A percentile compares a stretch with the other conserved stretches of the same genome.
phyloP scores from a whole-genome alignment of 2,329 filamentous ascomycete genomes.

The Knufia petricola region DNA sequence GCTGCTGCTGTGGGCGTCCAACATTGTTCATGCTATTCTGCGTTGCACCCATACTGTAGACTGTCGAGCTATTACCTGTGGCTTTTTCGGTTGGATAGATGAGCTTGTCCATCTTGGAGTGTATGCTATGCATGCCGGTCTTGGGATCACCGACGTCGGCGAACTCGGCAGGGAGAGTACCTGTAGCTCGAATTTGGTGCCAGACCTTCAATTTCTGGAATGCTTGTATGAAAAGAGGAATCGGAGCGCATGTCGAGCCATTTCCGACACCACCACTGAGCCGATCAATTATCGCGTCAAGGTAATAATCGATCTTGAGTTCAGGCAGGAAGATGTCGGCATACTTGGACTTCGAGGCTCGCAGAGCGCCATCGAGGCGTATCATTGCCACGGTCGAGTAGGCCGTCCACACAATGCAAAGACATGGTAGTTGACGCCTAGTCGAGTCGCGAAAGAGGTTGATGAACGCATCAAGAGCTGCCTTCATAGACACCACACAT shows the following conservation, averaged over 20 bases:
- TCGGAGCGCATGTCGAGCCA: slow-evolving; percentile 56
- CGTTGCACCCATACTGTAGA: not conserved
- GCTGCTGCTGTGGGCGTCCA: not conserved
- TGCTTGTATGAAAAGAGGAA: slow-evolving; percentile 50
- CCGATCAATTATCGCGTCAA: slow-evolving; percentile 60
- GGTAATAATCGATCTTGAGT: slow-evolving; percentile 54
- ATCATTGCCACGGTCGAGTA: slow-evolving; percentile 63
- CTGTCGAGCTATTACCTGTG: not conserved
- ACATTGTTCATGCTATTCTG: not conserved
- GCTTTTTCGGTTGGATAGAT: not conserved
- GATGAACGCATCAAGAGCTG: slow-evolving; percentile 2
- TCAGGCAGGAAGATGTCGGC: slow-evolving; percentile 58
- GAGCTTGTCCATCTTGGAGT: slow-evolving; percentile 7
- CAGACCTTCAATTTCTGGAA: slow-evolving; percentile 60
- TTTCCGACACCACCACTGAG: slow-evolving; percentile 56
- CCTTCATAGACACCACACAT: slow-evolving; percentile 47
- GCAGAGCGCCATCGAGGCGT: slow-evolving; percentile 61
- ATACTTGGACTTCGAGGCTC: slow-evolving; percentile 53
- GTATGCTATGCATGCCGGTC: slow-evolving; percentile 6
- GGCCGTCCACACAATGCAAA: slow-evolving; percentile 61
- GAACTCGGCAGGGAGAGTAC: slow-evolving; percentile 6
- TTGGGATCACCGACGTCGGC: slow-evolving; percentile 8
- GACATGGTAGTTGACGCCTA: slow-evolving; percentile 55
- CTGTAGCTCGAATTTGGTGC: slow-evolving; percentile 46
- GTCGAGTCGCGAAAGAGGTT: not conserved